Evolutionary conservation across 2,329 filamentous ascomycete genomes (phyloP), one percentile per base, ranked within the genome.

Genomic region (Apiospora saccharicola): DNA sequence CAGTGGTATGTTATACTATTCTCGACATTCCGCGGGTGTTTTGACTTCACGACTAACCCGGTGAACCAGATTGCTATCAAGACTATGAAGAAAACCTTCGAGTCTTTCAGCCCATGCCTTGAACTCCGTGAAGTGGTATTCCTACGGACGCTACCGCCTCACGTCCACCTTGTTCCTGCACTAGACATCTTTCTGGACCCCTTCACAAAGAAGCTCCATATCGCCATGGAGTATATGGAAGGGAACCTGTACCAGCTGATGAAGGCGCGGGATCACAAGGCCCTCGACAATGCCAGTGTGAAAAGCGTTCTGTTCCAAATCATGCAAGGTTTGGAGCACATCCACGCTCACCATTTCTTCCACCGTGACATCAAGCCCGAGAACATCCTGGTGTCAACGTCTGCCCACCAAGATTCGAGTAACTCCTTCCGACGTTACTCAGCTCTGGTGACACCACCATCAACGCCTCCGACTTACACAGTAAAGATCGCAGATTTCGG

Each of bases 61-160:
- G 22, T 22, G n/a, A 64, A 71, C 72, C 77, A 98, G 96, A 93
- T 99, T 79, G 96, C 96, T 61, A 98, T 99, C 85, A 99, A 99
- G 85, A 98, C 96, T 7, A 99, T 99, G 96, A 99, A 99, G 89
- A 99, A 99, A 90, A 95, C 93, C 0, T 99, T 98, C 79, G 95
- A 98, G 78, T 97, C 94, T 1, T 95, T 98, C 80, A 86, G 90
- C 22, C 93, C 95, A 70, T 99, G 96, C 82, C 85, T 98, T 75
- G 96, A 99, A 83, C 90, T 99, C 71, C 92, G 96, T 74, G 96
- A 99, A 83, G 96, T 99, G 76, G 96, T 99, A 81, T 99, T 99
- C 84, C 87, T 99, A 67, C 92, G 94, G 79, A 96, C 95, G 14
- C 87, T 99, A 22, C 96, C 96, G 2, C 87, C 90, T 64, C 96